Percentiles rank a stretch among this genome's conserved stretches.
Conservation (phyloP, 169 alveolate species). For the Toxoplasma gondii region DNA sequence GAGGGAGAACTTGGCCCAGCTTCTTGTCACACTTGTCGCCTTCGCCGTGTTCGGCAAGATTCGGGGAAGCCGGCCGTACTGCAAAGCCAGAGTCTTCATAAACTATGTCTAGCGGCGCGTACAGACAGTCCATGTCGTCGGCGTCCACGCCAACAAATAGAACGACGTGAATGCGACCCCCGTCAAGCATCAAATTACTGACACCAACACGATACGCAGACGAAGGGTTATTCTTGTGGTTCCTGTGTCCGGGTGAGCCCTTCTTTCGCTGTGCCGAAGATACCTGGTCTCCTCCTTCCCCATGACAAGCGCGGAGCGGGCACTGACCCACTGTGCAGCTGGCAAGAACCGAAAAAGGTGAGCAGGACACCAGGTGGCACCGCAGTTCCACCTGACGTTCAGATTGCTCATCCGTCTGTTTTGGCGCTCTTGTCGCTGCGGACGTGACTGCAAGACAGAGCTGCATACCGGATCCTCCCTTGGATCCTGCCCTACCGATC, state of each 20-base stretch:
- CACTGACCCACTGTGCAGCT: background rate
- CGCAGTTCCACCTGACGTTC: background rate
- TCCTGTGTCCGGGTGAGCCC: background rate
- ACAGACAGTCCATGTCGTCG: background rate
- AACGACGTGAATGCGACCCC: background rate
- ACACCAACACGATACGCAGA: background rate
- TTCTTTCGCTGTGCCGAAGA: background rate
- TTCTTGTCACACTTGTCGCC: background rate
- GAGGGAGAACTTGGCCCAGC: background rate
- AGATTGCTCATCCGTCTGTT: background rate
- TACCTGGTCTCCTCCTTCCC: background rate
- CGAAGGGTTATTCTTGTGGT: background rate
- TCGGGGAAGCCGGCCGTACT: background rate
- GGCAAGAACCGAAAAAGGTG: background rate
- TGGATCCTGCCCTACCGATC: background rate
- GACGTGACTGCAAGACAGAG: background rate
- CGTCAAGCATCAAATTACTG: background rate
- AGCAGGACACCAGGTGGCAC: slow-evolving; percentile 16
- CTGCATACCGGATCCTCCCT: background rate
- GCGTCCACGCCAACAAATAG: background rate
- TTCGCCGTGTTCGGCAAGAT: background rate
- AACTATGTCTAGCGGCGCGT: background rate
- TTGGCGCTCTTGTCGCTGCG: background rate
- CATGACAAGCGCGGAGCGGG: background rate
- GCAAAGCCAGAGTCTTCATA: background rate